Evolutionary conservation across 2,329 filamentous ascomycete genomes (phyloP).

Genomic region (Sporothrix mexicana): DNA sequence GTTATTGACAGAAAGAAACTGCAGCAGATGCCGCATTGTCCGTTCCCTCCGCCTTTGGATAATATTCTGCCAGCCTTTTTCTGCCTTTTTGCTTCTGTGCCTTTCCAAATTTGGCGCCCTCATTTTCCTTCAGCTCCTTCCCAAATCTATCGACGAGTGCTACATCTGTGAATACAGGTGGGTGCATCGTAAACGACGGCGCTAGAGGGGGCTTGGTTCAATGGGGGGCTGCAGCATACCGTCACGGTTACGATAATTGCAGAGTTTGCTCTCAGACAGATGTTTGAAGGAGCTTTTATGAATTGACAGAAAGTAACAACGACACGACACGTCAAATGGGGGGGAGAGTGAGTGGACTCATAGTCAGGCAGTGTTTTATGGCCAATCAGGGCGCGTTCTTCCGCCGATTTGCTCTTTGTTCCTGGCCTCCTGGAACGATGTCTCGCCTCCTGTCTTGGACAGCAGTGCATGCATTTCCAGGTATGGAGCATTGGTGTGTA

Average conservation of each 20-base stretch:
- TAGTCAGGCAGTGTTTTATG: not conserved
- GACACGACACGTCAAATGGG: too few species aligned
- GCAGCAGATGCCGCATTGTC: not conserved
- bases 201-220: slow-evolving; percentile 2
- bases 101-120: not conserved
- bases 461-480: too few species aligned
- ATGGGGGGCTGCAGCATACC: not conserved
- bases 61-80: not conserved
- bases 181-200: not conserved
- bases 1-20: not conserved
- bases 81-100: not conserved
- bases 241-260: slow-evolving; percentile 13
- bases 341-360: not conserved
- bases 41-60: slow-evolving; percentile 7
- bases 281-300: not conserved
- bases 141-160: not conserved
- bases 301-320: too few species aligned
- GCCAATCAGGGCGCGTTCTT: not conserved
- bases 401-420: not conserved
- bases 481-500: too few species aligned
- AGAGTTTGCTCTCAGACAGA: not conserved
- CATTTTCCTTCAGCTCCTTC: slow-evolving; percentile 7
- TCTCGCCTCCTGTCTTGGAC: not conserved
- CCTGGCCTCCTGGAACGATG: not conserved
- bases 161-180: not conserved